Evolutionary conservation across 1,139 yeast genomes (phyloP).

Genomic region (Taphrina populina): DNA sequence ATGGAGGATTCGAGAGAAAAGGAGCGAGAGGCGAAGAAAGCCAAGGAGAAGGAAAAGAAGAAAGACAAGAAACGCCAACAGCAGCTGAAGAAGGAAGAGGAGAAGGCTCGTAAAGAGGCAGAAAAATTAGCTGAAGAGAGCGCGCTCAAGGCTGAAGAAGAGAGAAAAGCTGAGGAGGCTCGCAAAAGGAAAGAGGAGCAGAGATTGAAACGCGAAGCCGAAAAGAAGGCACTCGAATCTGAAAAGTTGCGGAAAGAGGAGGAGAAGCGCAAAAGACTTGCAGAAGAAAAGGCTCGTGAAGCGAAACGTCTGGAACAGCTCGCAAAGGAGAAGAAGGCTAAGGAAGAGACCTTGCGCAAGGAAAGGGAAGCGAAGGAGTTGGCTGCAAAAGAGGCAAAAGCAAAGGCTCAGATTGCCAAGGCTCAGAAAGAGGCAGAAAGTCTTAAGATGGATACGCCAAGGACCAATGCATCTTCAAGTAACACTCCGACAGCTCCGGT

Average conservation of each 20-base stretch:
- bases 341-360: constrained; percentile 47
- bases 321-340: constrained; percentile 48
- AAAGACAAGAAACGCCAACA: constrained; percentile 72
- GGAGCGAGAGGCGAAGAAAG: constrained; percentile 70
- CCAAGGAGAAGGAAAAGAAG: constrained; percentile 70
- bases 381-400: constrained; percentile 45
- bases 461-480: constrained; percentile 1
- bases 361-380: constrained; percentile 47
- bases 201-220: constrained; percentile 53
- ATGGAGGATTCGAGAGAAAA: constrained; percentile 69
- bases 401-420: constrained; percentile 46
- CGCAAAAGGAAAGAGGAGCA: constrained; percentile 56
- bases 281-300: constrained; percentile 52
- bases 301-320: constrained; percentile 47
- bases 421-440: constrained; percentile 42
- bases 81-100: constrained; percentile 75
- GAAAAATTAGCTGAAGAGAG: constrained; percentile 56
- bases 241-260: constrained; percentile 44
- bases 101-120: constrained; percentile 59
- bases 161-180: constrained; percentile 50
- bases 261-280: constrained; percentile 53
- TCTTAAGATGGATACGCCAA: constrained; percentile 41
- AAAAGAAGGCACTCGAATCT: constrained; percentile 45
- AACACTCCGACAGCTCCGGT: background rate
- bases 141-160: constrained; percentile 54